Evolutionary conservation across 148 eudicot genomes (phyloP), one percentile per base, ranked within the genome.

Genomic region (Salicornia ramosissima): DNA sequence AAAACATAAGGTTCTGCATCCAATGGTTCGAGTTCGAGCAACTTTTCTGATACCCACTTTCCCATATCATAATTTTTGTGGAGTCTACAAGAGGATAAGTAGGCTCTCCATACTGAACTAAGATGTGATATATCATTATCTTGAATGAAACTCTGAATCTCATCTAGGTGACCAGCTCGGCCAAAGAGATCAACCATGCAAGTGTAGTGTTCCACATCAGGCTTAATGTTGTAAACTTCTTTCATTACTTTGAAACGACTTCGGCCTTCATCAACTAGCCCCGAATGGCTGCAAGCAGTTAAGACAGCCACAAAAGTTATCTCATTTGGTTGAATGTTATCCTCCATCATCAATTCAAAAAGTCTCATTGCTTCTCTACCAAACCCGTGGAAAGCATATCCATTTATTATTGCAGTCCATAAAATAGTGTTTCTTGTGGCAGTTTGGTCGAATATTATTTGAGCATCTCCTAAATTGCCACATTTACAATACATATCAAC

Each of bases 181-280:
- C 96, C 97, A 73, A 87, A 80, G 53, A 92, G 86, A 86, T 92
- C 96, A 26, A 92, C 86, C 87, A 90, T 88, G 73, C 91, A 90
- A 71, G 90, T 78, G 40, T 79, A 92, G 71, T 89, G 97, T 70
- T 90, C 93, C 40, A 81, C 74, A 47, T 68, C 80, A 63, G 96
- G 91, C 58, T 70, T 63, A 54, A 92, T 83, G 22, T 55, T 31
- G 62, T 82, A 90, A 51, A 61, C 84, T 65, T 83, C 90, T 70
- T 69, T 90, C 97, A 90, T 92, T 71, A 80, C 24, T 39, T 59
- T 77, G 75, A 90, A 88, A 67, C 80, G 83, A 43, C 75, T 65
- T 69, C 82, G 84, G 39, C 97, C 96, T 78, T 90, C 94, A 61
- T 85, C 65, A 43, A 85, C 39, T 61, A 92, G 74, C 68, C 93